Conservation (phyloP, 2,329 filamentous ascomycete genomes). For the Diaporthe ilicicola region DNA sequence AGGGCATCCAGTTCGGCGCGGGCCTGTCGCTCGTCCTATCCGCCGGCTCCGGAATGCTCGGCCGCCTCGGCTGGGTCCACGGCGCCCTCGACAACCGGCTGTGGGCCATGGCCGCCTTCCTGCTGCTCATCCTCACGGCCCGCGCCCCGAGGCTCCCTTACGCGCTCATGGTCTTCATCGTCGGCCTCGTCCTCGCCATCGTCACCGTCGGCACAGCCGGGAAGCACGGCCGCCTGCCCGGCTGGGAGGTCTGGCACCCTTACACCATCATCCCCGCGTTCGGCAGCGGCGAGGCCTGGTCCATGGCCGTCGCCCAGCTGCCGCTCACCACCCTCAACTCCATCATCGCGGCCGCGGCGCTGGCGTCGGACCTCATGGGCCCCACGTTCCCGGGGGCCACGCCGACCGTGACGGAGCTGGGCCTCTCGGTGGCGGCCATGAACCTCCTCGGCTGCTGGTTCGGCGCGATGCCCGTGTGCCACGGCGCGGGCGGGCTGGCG, state of each 20-base stretch:
- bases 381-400: constrained; percentile 65
- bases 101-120: constrained; percentile 79
- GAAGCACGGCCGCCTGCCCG: constrained; percentile 51
- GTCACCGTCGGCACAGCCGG: constrained; percentile 43
- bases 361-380: constrained; percentile 76
- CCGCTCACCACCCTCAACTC: constrained; percentile 94
- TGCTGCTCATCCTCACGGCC: constrained; percentile 74
- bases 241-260: constrained; percentile 69
- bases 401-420: constrained; percentile 79
- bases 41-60: constrained; percentile 74
- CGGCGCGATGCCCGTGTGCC: constrained; percentile 93
- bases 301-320: constrained; percentile 82
- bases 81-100: constrained; percentile 80
- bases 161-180: constrained; percentile 74
- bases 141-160: constrained; percentile 74
- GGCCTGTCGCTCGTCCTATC: constrained; percentile 84
- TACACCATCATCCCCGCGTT: constrained; percentile 52
- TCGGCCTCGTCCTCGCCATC: constrained; percentile 73
- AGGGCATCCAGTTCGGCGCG: constrained; percentile 93
- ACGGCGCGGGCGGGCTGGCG: constrained; percentile 89
- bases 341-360: constrained; percentile 83
- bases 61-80: constrained; percentile 72
- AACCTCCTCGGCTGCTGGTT: constrained; percentile 91
- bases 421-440: constrained; percentile 82
- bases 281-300: constrained; percentile 49